Evolutionary conservation across 2,329 filamentous ascomycete species (phyloP), one percentile per base, ranked within the genome.

Genomic region (Aspergillus sojae): DNA sequence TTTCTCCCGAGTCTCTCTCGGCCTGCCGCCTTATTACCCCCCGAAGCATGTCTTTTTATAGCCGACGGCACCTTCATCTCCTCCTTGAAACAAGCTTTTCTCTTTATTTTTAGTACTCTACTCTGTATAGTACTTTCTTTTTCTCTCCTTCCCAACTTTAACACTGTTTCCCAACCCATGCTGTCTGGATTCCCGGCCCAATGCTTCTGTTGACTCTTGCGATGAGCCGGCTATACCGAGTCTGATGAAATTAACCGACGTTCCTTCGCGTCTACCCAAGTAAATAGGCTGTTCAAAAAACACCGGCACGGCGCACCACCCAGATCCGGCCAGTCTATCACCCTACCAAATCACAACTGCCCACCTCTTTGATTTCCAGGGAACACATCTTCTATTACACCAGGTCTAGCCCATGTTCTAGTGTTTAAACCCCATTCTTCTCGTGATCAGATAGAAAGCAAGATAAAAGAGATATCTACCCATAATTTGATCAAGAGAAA

Each of bases 1-100:
- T 55, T 55, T 55, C 32, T 55, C 52, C 52, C 52, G 32, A 55
- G 48, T 55, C 32, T 36, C 48, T 52, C 52, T 55, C 52, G 52
- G 52, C 32, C 52, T 55, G 52, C 52, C 52, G 52, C 52, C 3
- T 36, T n/a, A 23, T 55, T 23, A 21, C 12, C 32, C 21, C 21
- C n/a, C 11, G n/a, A 14, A 11, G 2, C 11, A 19, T 10, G 14
- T 39, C 14, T 39, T 32, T 36, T 39, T 55, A 55, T 39, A 52
- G 28, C 48, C 48, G 48, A 52, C 26, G 14, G 26, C 23, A 50
- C 12, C 26, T 9, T 50, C 12, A 12, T 54, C 4, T 23, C 7
- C 28, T 53, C 21, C 23, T 34, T 12, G 5, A 36, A 36, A 36
- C 45, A 48, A 26, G 45, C 23, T 26, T 48, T 48, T 10, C 39